Base-by-base conservation (phyloP, 2,329 filamentous ascomycete species). In the Hirsutella thompsonii region DNA sequence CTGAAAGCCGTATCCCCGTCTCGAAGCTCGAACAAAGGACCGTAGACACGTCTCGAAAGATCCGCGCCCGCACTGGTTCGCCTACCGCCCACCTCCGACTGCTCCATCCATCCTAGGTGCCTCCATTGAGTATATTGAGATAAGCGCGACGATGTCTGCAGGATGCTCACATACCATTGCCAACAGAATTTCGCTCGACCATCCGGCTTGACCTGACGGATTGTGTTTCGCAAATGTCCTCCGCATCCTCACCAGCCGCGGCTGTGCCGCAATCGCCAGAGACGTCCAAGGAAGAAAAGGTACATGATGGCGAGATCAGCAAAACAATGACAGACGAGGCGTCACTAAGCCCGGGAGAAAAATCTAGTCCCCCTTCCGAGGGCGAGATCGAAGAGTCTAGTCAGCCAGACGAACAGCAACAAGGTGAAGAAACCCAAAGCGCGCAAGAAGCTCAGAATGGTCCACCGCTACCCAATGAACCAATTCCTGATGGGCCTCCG, bases 381-480 rank as follows among this genome's bases (percentile, higher is more conserved):
- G 32, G 3, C 32, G n/a, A 34, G n/a, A 18, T 16, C 8, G 32
- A 34, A 14, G 32, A n/a, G 16, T 16, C 14, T 16, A 34, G 8
- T 8, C 4, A 4, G 14, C 9, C 32, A 5, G 43, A 11, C 18
- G 42, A 40, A 2, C 38, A 43, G 20, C 38, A 39, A 23, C 39
- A 44, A 18, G 44, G 40, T 16, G 43, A 40, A 21, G 20, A 41
- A 14, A 21, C 36, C 29, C 34, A 37, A 16, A 39, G 30, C 33
- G 32, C 41, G n/a, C 37, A 37, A 38, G 40, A 38, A 11, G 8
- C 36, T 14, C 8, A 13, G 16, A 47, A 53, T 34, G 54, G 53
- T 30, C 61, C 62, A 28, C 60, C 62, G 13, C 53, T 66, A 8
- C 63, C 63, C 5, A 52, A 56, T 29, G 63, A 64, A 37, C 33